A percentile compares a stretch with the other conserved stretches of the same genome.
Evolutionary conservation across 2,329 filamentous ascomycete species (phyloP).

Genomic region (Claviceps maximensis): DNA sequence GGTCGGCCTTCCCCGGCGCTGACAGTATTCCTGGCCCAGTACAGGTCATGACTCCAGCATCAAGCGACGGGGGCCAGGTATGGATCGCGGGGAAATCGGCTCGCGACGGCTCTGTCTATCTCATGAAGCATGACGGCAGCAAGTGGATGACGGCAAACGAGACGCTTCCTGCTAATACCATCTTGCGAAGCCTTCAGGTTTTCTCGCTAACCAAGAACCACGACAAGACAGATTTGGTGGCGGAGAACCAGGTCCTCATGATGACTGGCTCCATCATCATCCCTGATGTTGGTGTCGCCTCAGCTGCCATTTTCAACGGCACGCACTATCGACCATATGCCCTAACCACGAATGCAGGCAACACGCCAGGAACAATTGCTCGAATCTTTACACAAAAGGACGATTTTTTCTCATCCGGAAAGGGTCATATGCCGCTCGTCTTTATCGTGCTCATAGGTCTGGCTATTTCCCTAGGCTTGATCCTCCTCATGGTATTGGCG

Average conservation of each 20-base stretch:
- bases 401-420: conserved; percentile 55
- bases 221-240: conserved; percentile 47
- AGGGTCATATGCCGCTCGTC: conserved; percentile 52
- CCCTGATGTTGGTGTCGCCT: conserved; percentile 64
- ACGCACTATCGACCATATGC: conserved; percentile 65
- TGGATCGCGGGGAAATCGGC: conserved; percentile 65
- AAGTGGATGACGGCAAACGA: conserved; percentile 55
- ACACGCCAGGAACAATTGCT: conserved; percentile 59
- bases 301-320: conserved; percentile 80
- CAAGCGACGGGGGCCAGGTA: conserved; percentile 54
- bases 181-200: conserved; percentile 69
- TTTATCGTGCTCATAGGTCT: conserved; percentile 72
- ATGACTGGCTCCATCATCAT: conserved; percentile 74
- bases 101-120: conserved; percentile 54
- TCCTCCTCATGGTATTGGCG: conserved; percentile 62
- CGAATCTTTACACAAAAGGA: conserved; percentile 73
- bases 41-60: conserved; percentile 61
- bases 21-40: conserved; percentile 66
- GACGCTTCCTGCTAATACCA: conserved; percentile 49
- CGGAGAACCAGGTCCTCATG: conserved; percentile 58
- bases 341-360: conserved; percentile 56
- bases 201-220: conserved; percentile 61
- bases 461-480: conserved; percentile 62
- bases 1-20: conserved; percentile 50
- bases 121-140: conserved; percentile 70